A percentile compares a stretch with the other conserved stretches of the same genome.
phyloP scores from a whole-genome alignment of 106 monocot genomes.

The Posidonia australis region DNA sequence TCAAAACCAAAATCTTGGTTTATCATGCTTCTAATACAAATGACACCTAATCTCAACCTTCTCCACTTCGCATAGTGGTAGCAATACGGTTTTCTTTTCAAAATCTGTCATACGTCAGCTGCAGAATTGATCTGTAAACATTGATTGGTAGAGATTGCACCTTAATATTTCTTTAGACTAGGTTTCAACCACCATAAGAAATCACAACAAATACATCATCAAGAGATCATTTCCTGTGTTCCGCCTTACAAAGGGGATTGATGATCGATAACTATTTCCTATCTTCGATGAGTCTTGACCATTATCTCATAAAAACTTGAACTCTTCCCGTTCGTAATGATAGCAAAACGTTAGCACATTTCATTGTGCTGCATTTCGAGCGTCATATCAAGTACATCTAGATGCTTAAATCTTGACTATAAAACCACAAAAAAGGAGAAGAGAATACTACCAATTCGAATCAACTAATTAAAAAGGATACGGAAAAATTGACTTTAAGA shows the following conservation, averaged over 20 bases:
- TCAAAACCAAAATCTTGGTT: no score
- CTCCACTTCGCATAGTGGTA: no score
- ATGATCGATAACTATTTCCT: constrained; percentile 84
- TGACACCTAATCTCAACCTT: no score
- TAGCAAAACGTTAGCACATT: constrained; percentile 66
- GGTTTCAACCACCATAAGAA: constrained; percentile 35
- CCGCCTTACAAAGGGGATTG: constrained; percentile 52
- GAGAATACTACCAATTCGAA: no score
- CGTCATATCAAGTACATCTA: neutral
- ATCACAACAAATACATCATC: constrained; percentile 89
- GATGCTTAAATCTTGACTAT: no score
- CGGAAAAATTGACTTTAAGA: no score
- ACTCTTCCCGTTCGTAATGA: constrained; percentile 75
- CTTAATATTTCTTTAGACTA: neutral
- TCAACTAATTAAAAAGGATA: no score
- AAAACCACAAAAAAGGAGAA: neutral
- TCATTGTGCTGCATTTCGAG: constrained; percentile 62
- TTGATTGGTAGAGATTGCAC: no score
- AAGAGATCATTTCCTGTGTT: constrained; percentile 61
- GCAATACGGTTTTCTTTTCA: no score
- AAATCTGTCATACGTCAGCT: no score
- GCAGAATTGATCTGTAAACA: no score
- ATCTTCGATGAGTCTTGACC: constrained; percentile 54
- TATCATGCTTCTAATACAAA: no score
- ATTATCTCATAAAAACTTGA: constrained; percentile 83